Evolutionary conservation across 495 filamentous ascomycete genomes (phyloP).

Genomic region (Annulohypoxylon maeteangense): DNA sequence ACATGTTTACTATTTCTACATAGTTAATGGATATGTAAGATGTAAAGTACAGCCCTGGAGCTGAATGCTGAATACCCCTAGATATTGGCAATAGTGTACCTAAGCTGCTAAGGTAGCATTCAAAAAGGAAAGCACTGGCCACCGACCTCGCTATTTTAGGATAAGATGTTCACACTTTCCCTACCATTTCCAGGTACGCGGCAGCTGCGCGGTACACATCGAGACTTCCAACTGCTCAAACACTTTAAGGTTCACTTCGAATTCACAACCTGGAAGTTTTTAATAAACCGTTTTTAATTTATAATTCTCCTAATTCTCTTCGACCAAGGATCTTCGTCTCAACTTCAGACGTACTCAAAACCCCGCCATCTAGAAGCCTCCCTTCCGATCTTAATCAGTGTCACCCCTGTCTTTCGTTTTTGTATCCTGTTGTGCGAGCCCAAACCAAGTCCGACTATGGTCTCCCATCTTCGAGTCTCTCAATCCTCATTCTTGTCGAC

Average conservation of each 20-base stretch:
- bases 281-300: neutral
- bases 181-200: neutral
- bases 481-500: neutral
- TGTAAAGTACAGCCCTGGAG: neutral
- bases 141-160: slow-evolving; percentile 12
- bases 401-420: slow-evolving; percentile 1
- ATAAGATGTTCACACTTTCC: slow-evolving; percentile 5
- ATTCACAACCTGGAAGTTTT: neutral
- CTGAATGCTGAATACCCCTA: neutral
- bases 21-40: slow-evolving; percentile 27
- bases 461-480: slow-evolving; percentile 1
- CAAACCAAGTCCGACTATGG: neutral
- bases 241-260: neutral
- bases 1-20: neutral
- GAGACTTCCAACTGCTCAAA: neutral
- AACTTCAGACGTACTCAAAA: neutral
- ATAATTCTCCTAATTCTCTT: neutral
- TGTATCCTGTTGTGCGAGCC: neutral
- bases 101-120: neutral
- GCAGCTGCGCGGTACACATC: slow-evolving; percentile 8
- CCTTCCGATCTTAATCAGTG: slow-evolving; percentile 4
- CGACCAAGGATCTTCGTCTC: neutral
- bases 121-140: slow-evolving; percentile 10
- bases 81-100: neutral
- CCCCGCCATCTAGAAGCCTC: neutral